phyloP scores from a whole-genome alignment of 345 rosid species.

The Rhodomyrtus tomentosa region DNA sequence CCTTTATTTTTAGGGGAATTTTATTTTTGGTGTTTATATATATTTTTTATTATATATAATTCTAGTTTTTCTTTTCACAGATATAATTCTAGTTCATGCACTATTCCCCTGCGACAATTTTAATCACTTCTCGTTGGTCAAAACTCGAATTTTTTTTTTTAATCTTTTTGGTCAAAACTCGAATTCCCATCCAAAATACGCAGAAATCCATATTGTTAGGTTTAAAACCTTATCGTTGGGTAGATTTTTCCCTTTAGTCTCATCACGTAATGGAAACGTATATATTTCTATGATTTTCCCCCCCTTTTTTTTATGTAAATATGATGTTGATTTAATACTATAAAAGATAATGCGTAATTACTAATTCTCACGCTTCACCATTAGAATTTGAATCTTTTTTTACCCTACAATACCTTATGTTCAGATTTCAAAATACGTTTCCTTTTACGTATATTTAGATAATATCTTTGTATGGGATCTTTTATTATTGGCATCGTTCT shows the following conservation, averaged over 20 bases:
- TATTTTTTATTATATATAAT: too few species aligned
- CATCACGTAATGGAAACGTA: not conserved
- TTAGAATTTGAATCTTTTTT: accelerated
- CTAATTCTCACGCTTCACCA: accelerated
- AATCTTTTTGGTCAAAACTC: not conserved
- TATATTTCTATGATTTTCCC: not conserved
- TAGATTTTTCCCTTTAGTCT: not conserved
- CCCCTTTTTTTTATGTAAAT: not conserved
- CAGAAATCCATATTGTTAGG: not conserved
- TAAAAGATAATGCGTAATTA: not conserved
- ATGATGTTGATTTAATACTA: not conserved
- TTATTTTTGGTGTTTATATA: not conserved
- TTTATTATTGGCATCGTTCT: not conserved
- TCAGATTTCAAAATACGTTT: accelerated
- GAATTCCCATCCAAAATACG: not conserved
- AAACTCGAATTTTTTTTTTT: too few species aligned
- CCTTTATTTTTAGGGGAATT: not conserved
- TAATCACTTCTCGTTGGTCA: not conserved
- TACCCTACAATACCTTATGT: not conserved
- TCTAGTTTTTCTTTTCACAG: too few species aligned
- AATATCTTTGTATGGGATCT: accelerated
- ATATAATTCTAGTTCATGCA: not conserved
- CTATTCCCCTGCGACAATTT: not conserved
- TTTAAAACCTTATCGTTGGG: not conserved
- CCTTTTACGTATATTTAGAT: not conserved